Evolutionary conservation across 768 basidiomycete genomes (phyloP).

Genomic region (Rhodotorula toruloides): DNA sequence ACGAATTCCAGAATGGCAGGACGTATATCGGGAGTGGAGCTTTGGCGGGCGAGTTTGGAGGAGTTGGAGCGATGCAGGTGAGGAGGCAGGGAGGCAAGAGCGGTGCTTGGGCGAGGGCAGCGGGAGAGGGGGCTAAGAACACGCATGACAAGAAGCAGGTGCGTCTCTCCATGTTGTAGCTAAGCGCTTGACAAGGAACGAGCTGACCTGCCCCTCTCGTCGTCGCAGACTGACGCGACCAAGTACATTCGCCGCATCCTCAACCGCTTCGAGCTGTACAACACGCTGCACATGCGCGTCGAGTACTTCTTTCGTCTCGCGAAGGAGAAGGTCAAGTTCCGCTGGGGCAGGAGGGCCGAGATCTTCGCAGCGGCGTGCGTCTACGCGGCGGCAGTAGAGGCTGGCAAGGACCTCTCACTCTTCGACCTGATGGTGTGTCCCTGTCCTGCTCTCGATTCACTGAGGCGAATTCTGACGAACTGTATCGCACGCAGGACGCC

Average conservation of each 20-base stretch:
- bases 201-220: not conserved
- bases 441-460: not conserved
- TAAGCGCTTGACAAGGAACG: not conserved
- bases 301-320: constrained; percentile 7
- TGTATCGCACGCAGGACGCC: not conserved
- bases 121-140: constrained; percentile 3
- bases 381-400: constrained; percentile 19
- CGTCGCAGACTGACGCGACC: not conserved
- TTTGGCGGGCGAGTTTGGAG: not conserved
- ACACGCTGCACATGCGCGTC: not conserved
- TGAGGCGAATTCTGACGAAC: not conserved
- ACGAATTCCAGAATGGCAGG: constrained; percentile 11
- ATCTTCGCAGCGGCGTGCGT: constrained; percentile 26
- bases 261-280: constrained; percentile 6
- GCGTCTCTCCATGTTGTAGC: not conserved
- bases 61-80: not conserved
- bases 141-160: constrained; percentile 18
- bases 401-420: constrained; percentile 9
- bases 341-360: constrained; percentile 22
- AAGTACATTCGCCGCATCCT: constrained; percentile 10
- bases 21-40: not conserved
- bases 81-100: constrained; percentile 2
- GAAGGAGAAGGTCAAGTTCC: constrained; percentile 15
- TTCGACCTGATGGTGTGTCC: constrained; percentile 23
- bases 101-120: not conserved